These are phyloP conservation scores for Camellia lanceoleosa DNA, from an alignment of 148 eudicot genomes.

Conservation along the genomic window DNA sequence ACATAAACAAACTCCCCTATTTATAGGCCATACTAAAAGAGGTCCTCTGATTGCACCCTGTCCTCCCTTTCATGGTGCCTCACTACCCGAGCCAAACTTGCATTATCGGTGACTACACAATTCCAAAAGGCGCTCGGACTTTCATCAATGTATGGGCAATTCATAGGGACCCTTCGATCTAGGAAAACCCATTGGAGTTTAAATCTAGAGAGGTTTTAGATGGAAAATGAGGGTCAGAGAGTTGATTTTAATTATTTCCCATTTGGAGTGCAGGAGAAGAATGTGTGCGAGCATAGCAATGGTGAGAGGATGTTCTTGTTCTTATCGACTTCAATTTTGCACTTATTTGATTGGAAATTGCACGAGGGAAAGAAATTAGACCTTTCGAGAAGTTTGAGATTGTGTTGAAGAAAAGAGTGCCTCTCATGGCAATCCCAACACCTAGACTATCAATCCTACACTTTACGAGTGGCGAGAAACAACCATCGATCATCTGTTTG, in stretches of 20 bases:
- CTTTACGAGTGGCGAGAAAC: no score
- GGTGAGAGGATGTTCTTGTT: constrained; percentile 46
- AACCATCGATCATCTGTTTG: no score
- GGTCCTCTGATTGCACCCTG: no score
- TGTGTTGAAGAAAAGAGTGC: constrained; percentile 35
- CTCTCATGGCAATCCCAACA: constrained; percentile 35
- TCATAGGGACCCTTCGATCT: constrained; percentile 48
- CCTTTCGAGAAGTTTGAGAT: constrained; percentile 47
- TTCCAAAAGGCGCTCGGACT: constrained; percentile 48
- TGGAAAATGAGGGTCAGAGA: constrained; percentile 36
- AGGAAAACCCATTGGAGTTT: constrained; percentile 52
- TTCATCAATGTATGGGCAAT: constrained; percentile 52
- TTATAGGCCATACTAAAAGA: no score
- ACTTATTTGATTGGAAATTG: constrained; percentile 49
- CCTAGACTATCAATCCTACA: no score
- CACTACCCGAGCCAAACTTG: constrained; percentile 42
- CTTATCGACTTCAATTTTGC: constrained; percentile 44
- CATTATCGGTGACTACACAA: constrained; percentile 44
- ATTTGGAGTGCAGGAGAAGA: constrained; percentile 51
- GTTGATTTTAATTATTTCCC: constrained; percentile 40
- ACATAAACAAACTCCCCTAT: no score
- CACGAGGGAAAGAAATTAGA: constrained; percentile 42
- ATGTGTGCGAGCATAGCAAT: constrained; percentile 43
- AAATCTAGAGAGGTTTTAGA: constrained; percentile 50
- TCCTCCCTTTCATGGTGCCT: constrained; percentile 32